Base-by-base conservation (phyloP, 108 stramenopile genomes). In the Cylindrotheca closterium region DNA sequence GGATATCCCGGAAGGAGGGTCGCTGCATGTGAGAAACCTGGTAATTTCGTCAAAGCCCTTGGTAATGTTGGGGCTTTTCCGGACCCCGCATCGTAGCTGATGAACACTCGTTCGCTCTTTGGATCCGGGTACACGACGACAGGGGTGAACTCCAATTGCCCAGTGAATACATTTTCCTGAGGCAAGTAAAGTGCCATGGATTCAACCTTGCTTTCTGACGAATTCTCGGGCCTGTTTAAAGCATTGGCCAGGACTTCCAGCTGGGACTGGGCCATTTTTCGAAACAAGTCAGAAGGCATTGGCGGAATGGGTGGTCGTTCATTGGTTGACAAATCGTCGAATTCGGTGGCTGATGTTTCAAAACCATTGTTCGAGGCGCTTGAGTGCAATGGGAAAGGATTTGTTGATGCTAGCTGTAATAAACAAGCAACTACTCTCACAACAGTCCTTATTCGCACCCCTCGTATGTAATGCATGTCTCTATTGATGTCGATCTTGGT, bases 101-200 rank as follows among this genome's bases (percentile, higher is more conserved):
- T 89, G 47, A 91, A 91, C 28, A 94, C 75, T 12, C 89, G 84
- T 63, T 88, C 86, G 2, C 77, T 73, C 46, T 60, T 67, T 22
- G 86, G 88, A 68, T 87, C 66, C 15, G 89, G 88, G 60, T 85
- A 86, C 18, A 85, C 37, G 21, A 89, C 65, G 34, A 87, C 79
- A 7, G 90, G 88, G 4, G 83, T 79, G 69, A 94, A 94, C 65
- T 94, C 90, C 4, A 94, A 61, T 30, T 88, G 87, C 21, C 93
- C 93, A 4, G 88, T 82, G 23, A 51, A 48, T 30, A 54, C 47
- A 67, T 94, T 91, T 75, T 94, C 93, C 57, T 84, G 87, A 1
- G 93, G 93, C 1, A 91, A 74, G 57, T 94, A 94, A 0, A 94
- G 70, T 23, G 79, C 75, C 72, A 91, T 88, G 18, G 89, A 87